These are phyloP conservation scores for Alternaria sp. DNA, from an alignment of 2,329 filamentous ascomycete species.

Conservation along the genomic window DNA sequence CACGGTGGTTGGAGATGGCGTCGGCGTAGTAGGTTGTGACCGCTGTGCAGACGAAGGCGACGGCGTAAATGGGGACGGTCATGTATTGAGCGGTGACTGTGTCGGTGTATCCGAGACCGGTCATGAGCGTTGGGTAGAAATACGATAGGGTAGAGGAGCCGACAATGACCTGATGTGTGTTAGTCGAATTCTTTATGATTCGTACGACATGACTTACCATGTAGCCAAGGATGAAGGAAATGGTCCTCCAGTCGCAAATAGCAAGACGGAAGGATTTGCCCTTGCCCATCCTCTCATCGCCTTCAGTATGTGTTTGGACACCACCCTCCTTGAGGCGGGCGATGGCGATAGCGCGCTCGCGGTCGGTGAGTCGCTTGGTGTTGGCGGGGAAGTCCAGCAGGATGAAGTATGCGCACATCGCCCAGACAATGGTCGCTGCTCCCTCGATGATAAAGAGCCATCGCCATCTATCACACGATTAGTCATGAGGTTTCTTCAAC, in stretches of 20 bases:
- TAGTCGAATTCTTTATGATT: constrained; percentile 20
- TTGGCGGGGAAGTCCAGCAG: constrained; percentile 59
- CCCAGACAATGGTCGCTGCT: constrained; percentile 54
- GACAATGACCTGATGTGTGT: constrained; percentile 45
- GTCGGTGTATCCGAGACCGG: constrained; percentile 58
- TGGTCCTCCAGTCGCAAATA: constrained; percentile 55
- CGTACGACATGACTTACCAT: constrained; percentile 46
- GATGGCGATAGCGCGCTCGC: constrained; percentile 54
- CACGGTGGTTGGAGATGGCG: constrained; percentile 54
- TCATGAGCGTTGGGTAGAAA: constrained; percentile 61
- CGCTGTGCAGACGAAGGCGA: constrained; percentile 58
- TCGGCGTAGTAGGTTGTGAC: constrained; percentile 58
- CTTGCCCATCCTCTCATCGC: constrained; percentile 44
- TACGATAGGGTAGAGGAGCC: constrained; percentile 60
- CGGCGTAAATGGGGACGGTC: constrained; percentile 60
- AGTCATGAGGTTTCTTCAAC: not conserved
- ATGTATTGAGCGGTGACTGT: constrained; percentile 58
- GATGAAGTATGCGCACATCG: constrained; percentile 53
- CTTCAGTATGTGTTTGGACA: constrained; percentile 43
- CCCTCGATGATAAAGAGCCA: constrained; percentile 56
- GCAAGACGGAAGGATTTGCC: constrained; percentile 49
- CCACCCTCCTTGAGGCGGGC: constrained; percentile 54
- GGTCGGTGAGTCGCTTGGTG: constrained; percentile 50
- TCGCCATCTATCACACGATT: constrained; percentile 48
- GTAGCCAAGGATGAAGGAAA: constrained; percentile 57